Evolutionary conservation across 2,329 filamentous ascomycete genomes (phyloP), one percentile per base, ranked within the genome.

Genomic region (Claviceps sorghi): DNA sequence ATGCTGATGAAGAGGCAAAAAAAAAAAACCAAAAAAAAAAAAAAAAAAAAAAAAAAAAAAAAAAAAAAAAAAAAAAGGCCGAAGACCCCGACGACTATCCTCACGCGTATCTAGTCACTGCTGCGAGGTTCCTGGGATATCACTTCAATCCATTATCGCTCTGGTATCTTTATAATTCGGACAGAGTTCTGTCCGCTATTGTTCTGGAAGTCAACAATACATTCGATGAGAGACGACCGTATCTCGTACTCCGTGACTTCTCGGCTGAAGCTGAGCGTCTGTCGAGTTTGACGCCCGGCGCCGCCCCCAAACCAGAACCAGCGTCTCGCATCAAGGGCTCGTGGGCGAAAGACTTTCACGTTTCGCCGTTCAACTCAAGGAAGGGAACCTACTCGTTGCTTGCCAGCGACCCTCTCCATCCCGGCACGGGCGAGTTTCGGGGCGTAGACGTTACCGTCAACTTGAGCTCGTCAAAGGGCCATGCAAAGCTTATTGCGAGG

Each of bases 131-230:
- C 55, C 63, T 86, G 6, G 81, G 82, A 3, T 86, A 85, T 61
- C 77, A 79, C 22, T 88, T 86, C 66, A 89, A 88, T 58, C 84
- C 84, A 0, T 82, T 85, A 2, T 88, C 84, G 0, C 86, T 89
- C 59, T 90, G 85, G 83, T 88, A 88, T 58, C 73, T 90, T 2
- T 89, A 90, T 62, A 76, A 80, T 13, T 58, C 66, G 0, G 65
- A 77, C 9, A 75, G 75, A 53, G 65, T 73, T 6, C 70, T 89
- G 15, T 75, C 72, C 26, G 80, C 80, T 52, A 80, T 88, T 66
- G 72, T 90, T 1, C 62, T 86, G 1, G 85, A 90, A 63, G 82
- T 88, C 46, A 87, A 86, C 65, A 88, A 88, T 59, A 86, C 83
- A 0, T 88, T 87, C 60, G 83, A 79, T 48, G 85, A 89, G 64